Percentiles rank a stretch among this genome's conserved stretches.
Evolutionary conservation across 495 filamentous ascomycete species (phyloP).

Genomic region (Penicillium macrosclerotiorum): DNA sequence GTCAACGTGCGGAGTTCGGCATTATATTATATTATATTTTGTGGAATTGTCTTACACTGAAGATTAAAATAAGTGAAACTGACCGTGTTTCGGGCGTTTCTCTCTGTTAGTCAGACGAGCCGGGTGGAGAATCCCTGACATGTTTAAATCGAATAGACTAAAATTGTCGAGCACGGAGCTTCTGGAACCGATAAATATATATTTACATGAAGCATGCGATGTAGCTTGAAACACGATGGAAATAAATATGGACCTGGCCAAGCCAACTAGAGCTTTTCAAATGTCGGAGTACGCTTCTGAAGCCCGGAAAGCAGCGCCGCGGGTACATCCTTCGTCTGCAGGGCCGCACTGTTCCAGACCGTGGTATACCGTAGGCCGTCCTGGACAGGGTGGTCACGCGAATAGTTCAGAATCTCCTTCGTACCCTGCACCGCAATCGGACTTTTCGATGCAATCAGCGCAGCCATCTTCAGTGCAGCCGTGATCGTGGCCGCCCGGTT

Average conservation of each 20-base stretch:
- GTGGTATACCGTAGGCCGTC: conserved; percentile 82
- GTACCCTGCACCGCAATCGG: conserved; percentile 91
- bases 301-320: conserved; percentile 72
- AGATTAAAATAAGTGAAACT: conserved; percentile 6
- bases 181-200: too few species aligned
- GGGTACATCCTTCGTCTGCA: conserved; percentile 79
- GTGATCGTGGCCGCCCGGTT: conserved; percentile 59
- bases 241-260: neutral
- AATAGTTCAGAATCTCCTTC: conserved; percentile 88
- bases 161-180: too few species aligned
- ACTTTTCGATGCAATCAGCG: conserved; percentile 73
- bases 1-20: neutral
- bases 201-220: neutral
- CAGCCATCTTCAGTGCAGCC: conserved; percentile 64
- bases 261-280: conserved; percentile 84
- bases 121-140: too few species aligned
- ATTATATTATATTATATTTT: neutral
- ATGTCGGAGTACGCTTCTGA: conserved; percentile 75
- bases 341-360: conserved; percentile 79
- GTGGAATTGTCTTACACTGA: neutral
- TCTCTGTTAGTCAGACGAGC: neutral
- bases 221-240: neutral
- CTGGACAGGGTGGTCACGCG: conserved; percentile 70
- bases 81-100: neutral
- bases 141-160: too few species aligned